Evolutionary conservation across 371 early-diverging fungal species (phyloP), one percentile per base, ranked within the genome.

Genomic region (Homolaphlyctis polyrhiza): DNA sequence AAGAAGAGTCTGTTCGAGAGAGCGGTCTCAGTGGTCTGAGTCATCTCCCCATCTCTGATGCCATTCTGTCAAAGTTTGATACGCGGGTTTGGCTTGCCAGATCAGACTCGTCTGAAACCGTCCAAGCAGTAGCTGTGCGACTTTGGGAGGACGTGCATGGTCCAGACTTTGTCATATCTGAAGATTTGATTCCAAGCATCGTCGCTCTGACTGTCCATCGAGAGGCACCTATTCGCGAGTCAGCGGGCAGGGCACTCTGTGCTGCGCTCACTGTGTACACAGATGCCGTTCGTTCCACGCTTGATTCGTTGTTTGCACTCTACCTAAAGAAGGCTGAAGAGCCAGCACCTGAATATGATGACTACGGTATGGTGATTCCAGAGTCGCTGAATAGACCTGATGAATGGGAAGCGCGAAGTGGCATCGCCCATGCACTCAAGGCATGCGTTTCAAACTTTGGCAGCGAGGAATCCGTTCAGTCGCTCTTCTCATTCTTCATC

Each of bases 341-440:
- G n/a, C 83, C 93, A 16, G 87, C 86, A 29, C 95, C 95, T 2
- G 91, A 94, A 70, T 93, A 89, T 62, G 95, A 97, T 71, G 87
- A 87, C 48, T 94, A 83, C 63, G 96, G 95, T 50, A 88, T 97
- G 73, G 82, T 95, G 0, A 92, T 91, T 30, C 89, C 90, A 16
- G 90, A 87, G 57, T 91, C 95, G 0, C 69, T 93, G 60, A 82
- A 91, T 68, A 87, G 87, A 54, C 71, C 76, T 49, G 96, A 97
- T 71, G 89, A 90, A 29, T 90, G 88, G 77, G 86, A 83, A 39
- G 84, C 92, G 16, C 91, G 96, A 25, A 78, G 80, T 35, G 94
- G 95, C 48, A 75, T 96, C 30, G 93, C 91, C 0, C 74, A 82
- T 51, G 89, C 91, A 0, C 71, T 97, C 51, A 77, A 82, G 47